phyloP scores from a whole-genome alignment of 495 filamentous ascomycete genomes.

The Aspergillus conjunctus region DNA sequence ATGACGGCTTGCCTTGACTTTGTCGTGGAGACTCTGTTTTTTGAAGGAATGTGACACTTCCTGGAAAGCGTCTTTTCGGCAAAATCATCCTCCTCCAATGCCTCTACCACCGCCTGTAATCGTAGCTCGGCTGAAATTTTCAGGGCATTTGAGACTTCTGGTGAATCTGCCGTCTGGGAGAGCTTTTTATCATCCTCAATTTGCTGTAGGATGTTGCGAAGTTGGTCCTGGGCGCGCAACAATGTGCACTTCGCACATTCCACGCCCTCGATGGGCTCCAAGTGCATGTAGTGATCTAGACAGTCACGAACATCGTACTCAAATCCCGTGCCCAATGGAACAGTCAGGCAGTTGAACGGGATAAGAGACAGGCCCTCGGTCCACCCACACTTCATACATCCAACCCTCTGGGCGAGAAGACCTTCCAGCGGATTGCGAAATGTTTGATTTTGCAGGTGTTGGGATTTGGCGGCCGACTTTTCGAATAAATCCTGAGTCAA shows the following conservation, averaged over 20 bases:
- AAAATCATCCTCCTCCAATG: slow-evolving; percentile 78
- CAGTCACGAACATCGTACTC: slow-evolving; percentile 72
- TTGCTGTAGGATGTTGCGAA: slow-evolving; percentile 47
- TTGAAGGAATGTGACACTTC: slow-evolving; percentile 72
- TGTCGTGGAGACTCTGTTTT: slow-evolving; percentile 65
- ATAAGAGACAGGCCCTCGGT: slow-evolving; percentile 85
- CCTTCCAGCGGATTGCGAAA: slow-evolving; percentile 79
- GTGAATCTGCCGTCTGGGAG: slow-evolving; percentile 23
- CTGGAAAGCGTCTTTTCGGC: slow-evolving; percentile 71
- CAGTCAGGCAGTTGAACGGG: slow-evolving; percentile 91
- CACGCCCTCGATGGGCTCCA: slow-evolving; percentile 84
- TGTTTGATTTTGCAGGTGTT: slow-evolving; percentile 18
- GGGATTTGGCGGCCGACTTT: slow-evolving; percentile 3
- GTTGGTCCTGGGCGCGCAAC: slow-evolving; percentile 52
- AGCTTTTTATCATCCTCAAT: slow-evolving; percentile 33
- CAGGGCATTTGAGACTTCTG: slow-evolving; percentile 35
- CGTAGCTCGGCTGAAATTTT: slow-evolving; percentile 46
- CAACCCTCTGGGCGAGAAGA: slow-evolving; percentile 83
- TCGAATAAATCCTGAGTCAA: slow-evolving; percentile 9
- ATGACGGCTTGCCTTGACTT: slow-evolving; percentile 91
- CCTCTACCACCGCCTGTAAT: slow-evolving; percentile 63
- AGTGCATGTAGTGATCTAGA: slow-evolving; percentile 78
- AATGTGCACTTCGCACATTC: slow-evolving; percentile 92
- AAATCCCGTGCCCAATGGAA: slow-evolving; percentile 63
- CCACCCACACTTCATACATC: slow-evolving; percentile 82